These are phyloP conservation scores for Aspergillus ellipticus DNA, from an alignment of 495 filamentous ascomycete species.

Conservation along the genomic window DNA sequence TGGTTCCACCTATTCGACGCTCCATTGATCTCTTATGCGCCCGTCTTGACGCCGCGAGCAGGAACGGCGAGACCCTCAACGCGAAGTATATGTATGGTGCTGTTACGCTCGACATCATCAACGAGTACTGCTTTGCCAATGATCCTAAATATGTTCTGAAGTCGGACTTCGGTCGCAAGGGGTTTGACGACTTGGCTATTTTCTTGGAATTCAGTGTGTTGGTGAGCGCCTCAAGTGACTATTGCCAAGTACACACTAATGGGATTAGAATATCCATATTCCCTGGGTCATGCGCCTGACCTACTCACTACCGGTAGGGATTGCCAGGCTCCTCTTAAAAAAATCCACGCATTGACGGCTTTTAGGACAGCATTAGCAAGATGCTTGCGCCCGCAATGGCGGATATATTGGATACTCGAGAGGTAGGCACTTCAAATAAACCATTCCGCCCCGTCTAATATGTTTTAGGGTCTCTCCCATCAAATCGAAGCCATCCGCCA, in stretches of 20 bases:
- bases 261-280: slow-evolving; percentile 1
- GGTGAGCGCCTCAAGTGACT: neutral
- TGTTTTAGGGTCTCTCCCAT: slow-evolving; percentile 7
- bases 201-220: slow-evolving; percentile 7
- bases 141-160: neutral
- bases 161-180: slow-evolving; percentile 6
- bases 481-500: slow-evolving; percentile 9
- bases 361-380: slow-evolving; percentile 1
- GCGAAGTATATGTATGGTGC: slow-evolving; percentile 9
- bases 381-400: slow-evolving; percentile 4
- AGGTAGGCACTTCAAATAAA: neutral
- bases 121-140: slow-evolving; percentile 5
- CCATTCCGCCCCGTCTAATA: too few species aligned
- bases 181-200: slow-evolving; percentile 9
- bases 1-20: neutral
- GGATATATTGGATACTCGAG: neutral
- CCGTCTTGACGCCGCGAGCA: slow-evolving; percentile 1
- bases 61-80: neutral
- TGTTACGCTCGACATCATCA: slow-evolving; percentile 9
- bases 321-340: neutral
- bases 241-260: neutral
- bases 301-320: slow-evolving; percentile 1
- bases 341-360: neutral
- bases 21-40: slow-evolving; percentile 3
- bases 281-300: slow-evolving; percentile 2